Evolutionary conservation across 306 rosid species (phyloP), one percentile per base, ranked within the genome.

Genomic region (Amphicarpaea edgeworthii): DNA sequence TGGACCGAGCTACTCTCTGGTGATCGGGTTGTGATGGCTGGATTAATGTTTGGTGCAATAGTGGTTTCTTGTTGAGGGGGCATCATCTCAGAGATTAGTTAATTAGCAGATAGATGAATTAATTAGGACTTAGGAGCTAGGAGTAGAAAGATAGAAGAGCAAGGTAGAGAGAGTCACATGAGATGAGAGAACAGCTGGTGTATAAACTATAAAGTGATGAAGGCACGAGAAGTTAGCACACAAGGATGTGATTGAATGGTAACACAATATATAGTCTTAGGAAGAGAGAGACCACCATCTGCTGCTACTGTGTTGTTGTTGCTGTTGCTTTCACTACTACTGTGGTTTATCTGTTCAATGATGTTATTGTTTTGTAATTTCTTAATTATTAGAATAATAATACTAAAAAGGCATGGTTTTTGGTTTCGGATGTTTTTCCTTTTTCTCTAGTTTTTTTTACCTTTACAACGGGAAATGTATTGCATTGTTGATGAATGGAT

Each of bases 61-160:
- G 32, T 61, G 28, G 86, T 88, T 83, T 92, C 93, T 80, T 89
- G 97, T 84, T 85, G 89, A 15, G 95, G 96, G 58, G 97, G 96
- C 90, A 89, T 92, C 96, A 92, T 92, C 70, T 79, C 26, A 67
- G 17, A 57, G 12, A 10, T 64, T 11, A 19, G 19, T 19, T 28
- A n/a, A n/a, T n/a, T n/a, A n/a, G n/a, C n/a, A n/a, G n/a, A n/a
- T n/a, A n/a, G n/a, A n/a, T n/a, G n/a, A n/a, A n/a, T n/a, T n/a
- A n/a, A n/a, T n/a, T n/a, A n/a, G n/a, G n/a, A n/a, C n/a, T n/a
- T n/a, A n/a, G n/a, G n/a, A n/a, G n/a, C n/a, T n/a, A n/a, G 49
- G n/a, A 62, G 38, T 15, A 4, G 10, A 19, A 16, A 16, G 74
- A 30, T 10, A 8, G 38, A 42, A 55, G 42, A 10, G 51, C 4